Percentiles rank a stretch among this genome's conserved stretches.
phyloP scores from a whole-genome alignment of 495 filamentous ascomycete genomes.

The Sabuloglossum arenarium region DNA sequence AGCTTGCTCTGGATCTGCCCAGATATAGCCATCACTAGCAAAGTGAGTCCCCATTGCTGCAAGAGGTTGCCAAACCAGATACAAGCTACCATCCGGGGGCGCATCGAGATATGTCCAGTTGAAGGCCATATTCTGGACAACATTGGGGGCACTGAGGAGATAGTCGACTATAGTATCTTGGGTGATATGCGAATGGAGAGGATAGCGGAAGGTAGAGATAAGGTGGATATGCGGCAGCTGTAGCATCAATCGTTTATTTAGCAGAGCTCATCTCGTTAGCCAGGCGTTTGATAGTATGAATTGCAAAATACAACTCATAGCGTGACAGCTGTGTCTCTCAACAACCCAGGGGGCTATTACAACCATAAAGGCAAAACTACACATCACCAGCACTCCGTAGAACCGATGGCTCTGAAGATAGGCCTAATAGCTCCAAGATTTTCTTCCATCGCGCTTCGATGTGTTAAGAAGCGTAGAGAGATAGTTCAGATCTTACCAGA shows the following conservation, averaged over 20 bases:
- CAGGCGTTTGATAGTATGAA: too few species aligned
- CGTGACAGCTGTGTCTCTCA: too few species aligned
- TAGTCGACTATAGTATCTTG: slow-evolving; percentile 53
- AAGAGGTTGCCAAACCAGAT: slow-evolving; percentile 72
- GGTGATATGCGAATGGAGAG: slow-evolving; percentile 40
- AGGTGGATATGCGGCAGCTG: slow-evolving; percentile 82
- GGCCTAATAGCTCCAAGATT: too few species aligned
- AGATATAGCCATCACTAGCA: slow-evolving; percentile 80
- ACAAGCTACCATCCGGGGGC: slow-evolving; percentile 57
- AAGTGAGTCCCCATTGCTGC: slow-evolving; percentile 42
- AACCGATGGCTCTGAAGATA: too few species aligned
- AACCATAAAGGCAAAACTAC: too few species aligned
- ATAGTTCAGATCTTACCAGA: neutral
- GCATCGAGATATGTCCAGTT: slow-evolving; percentile 87
- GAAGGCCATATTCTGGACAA: slow-evolving; percentile 50
- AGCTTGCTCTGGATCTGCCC: slow-evolving; percentile 57
- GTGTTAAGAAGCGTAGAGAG: too few species aligned
- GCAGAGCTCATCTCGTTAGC: too few species aligned
- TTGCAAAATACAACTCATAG: too few species aligned
- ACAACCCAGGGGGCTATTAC: too few species aligned
- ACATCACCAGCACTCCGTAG: too few species aligned
- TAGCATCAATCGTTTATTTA: too few species aligned
- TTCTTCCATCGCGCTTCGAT: too few species aligned
- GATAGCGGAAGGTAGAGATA: slow-evolving; percentile 54
- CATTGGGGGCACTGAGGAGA: slow-evolving; percentile 57